phyloP scores from a whole-genome alignment of 352 stramenopile genomes.

The Phytophthora colocasiae region DNA sequence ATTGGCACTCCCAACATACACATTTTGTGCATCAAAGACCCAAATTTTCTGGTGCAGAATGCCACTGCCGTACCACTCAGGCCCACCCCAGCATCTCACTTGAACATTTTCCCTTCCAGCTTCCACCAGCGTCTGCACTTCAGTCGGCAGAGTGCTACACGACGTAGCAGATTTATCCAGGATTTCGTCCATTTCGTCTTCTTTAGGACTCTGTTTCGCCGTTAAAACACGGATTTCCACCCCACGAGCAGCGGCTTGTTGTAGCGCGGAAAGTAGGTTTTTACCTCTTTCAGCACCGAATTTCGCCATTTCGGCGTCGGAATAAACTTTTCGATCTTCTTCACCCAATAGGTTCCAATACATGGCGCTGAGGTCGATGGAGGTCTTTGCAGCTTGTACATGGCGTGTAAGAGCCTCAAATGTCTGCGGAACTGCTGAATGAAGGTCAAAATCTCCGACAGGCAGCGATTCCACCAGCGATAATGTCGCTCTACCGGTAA shows the following conservation, averaged over 20 bases:
- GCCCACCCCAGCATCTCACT: conserved; percentile 67
- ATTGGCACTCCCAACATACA: conserved; percentile 85
- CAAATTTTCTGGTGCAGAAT: conserved; percentile 89
- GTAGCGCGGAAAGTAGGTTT: conserved; percentile 60
- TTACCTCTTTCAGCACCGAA: conserved; percentile 68
- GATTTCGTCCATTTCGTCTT: conserved; percentile 19
- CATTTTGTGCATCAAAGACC: conserved; percentile 67
- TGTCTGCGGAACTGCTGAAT: conserved; percentile 47
- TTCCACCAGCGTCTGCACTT: conserved; percentile 59
- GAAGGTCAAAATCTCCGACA: conserved; percentile 63
- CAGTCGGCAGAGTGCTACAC: conserved; percentile 52
- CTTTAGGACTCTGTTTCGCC: conserved; percentile 19
- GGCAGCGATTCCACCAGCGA: conserved; percentile 75
- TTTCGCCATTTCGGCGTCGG: conserved; percentile 55
- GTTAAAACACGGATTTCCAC: conserved; percentile 69
- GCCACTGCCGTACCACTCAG: conserved; percentile 76
- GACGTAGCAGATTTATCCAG: conserved; percentile 24
- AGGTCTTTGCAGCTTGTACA: conserved; percentile 46
- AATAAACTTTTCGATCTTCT: conserved; percentile 63
- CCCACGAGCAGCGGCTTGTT: conserved; percentile 53
- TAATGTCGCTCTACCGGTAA: conserved; percentile 28
- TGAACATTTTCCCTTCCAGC: conserved; percentile 41
- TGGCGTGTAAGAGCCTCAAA: conserved; percentile 55
- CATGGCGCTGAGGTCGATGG: conserved; percentile 84
- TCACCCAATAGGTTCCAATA: conserved; percentile 83